Evolutionary conservation across 164 flowering plant species (phyloP), one percentile per base, ranked within the genome.

Genomic region (Magnolia officinalis): DNA sequence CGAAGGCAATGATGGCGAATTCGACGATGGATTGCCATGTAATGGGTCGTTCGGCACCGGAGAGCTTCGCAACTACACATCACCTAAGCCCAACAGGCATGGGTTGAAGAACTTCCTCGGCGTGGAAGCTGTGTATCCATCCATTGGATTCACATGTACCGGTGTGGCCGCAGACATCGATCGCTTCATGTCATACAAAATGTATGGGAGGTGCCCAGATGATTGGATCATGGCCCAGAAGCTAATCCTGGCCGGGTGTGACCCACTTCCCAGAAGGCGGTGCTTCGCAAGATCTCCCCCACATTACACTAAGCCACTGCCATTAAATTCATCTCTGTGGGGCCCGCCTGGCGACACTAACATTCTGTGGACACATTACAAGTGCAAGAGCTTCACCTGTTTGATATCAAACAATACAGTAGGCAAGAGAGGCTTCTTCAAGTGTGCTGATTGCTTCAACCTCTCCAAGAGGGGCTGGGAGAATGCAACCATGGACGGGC

Each of bases 261-360:
- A 83, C 20, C 87, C 87, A 8, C 55, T 84, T 24, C 85, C 85
- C 2, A 84, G 85, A 52, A 81, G 88, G 74, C 74, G 83, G 77
- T 84, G 89, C 82, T 82, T 86, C 79, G 75, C 89, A 70, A 84
- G 68, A 74, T 73, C 83, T 14, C 83, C 85, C 18, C 78, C 81
- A 59, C 75, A 50, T 11, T 83, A 82, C 73, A 80, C 59, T 67
- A 81, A 73, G 76, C 85, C 84, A 72, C 67, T 78, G 7, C 77
- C 83, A 1, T 31, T 75, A 18, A 80, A 82, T 68, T 63, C 79
- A 37, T 86, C 86, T 8, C 81, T 82, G 9, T 84, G 88, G 88
- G 75, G 61, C 37, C 78, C 59, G n/a, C 88, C 87, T 45, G 67
- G 50, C 72, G 83, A 75, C 59, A 20, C 20, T 6, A 81, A 81